Percentiles rank a stretch among this genome's conserved stretches.
These are phyloP conservation scores for Penicillium janthinellum DNA, from an alignment of 2,329 filamentous ascomycete species.

Conservation along the genomic window DNA sequence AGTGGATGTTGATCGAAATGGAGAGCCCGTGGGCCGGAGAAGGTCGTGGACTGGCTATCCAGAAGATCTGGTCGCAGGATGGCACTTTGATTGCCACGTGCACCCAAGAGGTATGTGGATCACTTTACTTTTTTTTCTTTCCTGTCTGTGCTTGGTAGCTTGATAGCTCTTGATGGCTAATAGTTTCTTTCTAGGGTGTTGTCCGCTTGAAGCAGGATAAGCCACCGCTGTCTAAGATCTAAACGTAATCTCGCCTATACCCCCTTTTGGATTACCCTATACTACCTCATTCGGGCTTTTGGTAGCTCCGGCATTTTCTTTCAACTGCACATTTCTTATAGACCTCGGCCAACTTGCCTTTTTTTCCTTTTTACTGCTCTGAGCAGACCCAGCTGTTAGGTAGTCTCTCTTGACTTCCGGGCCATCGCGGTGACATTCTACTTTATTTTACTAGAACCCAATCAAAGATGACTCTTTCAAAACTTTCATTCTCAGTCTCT, in stretches of 20 bases:
- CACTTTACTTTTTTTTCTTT: not conserved
- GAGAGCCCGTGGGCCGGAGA: constrained; percentile 55
- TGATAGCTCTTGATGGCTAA: not conserved
- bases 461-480: not conserved
- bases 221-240: constrained; percentile 36
- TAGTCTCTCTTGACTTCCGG: not conserved
- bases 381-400: not conserved
- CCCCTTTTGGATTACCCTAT: not conserved
- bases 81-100: constrained; percentile 53
- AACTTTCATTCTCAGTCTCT: not conserved
- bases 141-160: not conserved
- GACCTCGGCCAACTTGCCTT: constrained; percentile 6
- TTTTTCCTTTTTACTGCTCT: not conserved
- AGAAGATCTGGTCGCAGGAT: constrained; percentile 53
- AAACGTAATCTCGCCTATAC: constrained; percentile 10
- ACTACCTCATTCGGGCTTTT: not conserved
- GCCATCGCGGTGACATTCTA: not conserved
- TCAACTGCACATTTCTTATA: constrained; percentile 15
- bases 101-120: constrained; percentile 50
- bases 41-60: constrained; percentile 51
- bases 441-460: not conserved
- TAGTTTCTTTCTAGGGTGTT: constrained; percentile 39
- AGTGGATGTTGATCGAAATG: constrained; percentile 55
- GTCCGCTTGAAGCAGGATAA: constrained; percentile 50
- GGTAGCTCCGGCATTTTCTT: not conserved